phyloP scores from a whole-genome alignment of 768 basidiomycete genomes.

The Gyrodon lividus region DNA sequence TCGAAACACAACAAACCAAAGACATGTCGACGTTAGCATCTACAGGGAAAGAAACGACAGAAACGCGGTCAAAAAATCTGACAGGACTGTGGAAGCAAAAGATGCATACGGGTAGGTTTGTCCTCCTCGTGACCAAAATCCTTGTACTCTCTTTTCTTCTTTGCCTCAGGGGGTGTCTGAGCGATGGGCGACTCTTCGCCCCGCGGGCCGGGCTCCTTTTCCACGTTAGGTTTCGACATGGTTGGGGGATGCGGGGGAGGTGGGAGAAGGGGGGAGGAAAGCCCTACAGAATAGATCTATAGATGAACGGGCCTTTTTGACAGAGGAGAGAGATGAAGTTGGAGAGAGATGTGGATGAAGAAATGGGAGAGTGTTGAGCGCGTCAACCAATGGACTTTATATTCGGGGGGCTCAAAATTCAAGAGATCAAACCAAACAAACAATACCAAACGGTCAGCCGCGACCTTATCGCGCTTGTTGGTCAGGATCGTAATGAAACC shows the following conservation, averaged over 20 bases:
- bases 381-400: slow-evolving; percentile 34
- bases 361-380: slow-evolving; percentile 32
- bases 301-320: slow-evolving; percentile 17
- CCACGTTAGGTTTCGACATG: slow-evolving; percentile 43
- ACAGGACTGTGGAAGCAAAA: background rate
- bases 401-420: slow-evolving; percentile 28
- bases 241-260: background rate
- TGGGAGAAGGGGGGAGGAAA: slow-evolving; percentile 3
- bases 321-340: slow-evolving; percentile 5
- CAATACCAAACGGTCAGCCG: slow-evolving; percentile 20
- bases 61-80: background rate
- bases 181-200: slow-evolving; percentile 43
- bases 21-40: slow-evolving; percentile 90
- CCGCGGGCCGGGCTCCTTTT: slow-evolving; percentile 67
- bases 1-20: slow-evolving; percentile 42
- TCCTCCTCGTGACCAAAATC: slow-evolving; percentile 76
- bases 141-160: slow-evolving; percentile 83
- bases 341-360: slow-evolving; percentile 18
- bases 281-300: slow-evolving; percentile 33
- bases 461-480: slow-evolving; percentile 13
- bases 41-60: slow-evolving; percentile 27
- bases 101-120: slow-evolving; percentile 61
- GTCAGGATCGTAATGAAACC: slow-evolving; percentile 22
- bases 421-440: slow-evolving; percentile 27
- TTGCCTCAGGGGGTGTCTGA: slow-evolving; percentile 28